Evolutionary conservation across 2,329 filamentous ascomycete species (phyloP), one percentile per base, ranked within the genome.

Genomic region (Tolypocladium tropicale): DNA sequence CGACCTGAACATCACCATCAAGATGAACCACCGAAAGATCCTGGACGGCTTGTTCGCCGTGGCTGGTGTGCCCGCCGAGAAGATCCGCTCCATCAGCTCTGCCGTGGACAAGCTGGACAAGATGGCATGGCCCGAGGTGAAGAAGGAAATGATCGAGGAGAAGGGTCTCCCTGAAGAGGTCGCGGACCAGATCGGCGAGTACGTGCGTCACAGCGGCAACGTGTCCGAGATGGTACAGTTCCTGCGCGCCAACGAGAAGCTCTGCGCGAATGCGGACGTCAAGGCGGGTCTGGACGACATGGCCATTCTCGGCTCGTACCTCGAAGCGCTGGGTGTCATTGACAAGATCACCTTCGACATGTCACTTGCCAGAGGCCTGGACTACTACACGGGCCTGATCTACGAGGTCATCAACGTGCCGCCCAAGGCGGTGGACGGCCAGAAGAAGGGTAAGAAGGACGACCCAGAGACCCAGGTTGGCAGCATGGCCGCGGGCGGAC

Each of bases 31-130:
- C 82, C 82, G 93, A 63, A 93, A 95, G 74, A 93, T 96, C 52
- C 79, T 97, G 18, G 92, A 96, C 65, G 93, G 92, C 57, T 82
- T 96, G 62, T 96, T 97, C 72, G 82, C 90, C 68, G 89, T 96
- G 32, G 93, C 89, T 64, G 92, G 93, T 61, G 92, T 97, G 16
- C 90, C 92, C 2, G 76, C 82, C 57, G 88, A 95, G 56, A 92
- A 95, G 78, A 89, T 95, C 62, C 83, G 93, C 55, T 84, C 88
- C 33, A 96, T 96, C 66, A 94, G 88, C 41, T 94, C 89, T 28
- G 92, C 93, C 2, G 92, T 97, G 51, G 93, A 97, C 76, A 97
- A 97, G 77, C 78, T 97, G 55, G 93, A 96, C 73, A 97, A 97
- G 76, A 77, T 86, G 67, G 88, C 91, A 1, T 96, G 92, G 93